Base-by-base conservation (phyloP, 441 rosid species). In the Euphorbia corollata region DNA sequence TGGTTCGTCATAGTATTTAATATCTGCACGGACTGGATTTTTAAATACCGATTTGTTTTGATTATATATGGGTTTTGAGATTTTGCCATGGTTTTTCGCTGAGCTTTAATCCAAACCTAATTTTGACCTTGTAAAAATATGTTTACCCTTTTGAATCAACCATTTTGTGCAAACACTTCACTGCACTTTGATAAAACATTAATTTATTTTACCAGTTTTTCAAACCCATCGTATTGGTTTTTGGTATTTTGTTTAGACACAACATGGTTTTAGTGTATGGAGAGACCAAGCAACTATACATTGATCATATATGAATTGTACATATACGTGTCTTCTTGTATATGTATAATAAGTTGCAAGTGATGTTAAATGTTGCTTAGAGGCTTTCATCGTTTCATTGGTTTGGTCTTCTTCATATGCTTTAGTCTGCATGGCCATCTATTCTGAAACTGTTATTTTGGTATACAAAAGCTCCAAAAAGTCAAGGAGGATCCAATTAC, bases 391-490 rank as follows among this genome's bases (percentile, higher is more conserved):
- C 16, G 43, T 63, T 18, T 27, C 67, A 39, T 60, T 75, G 65
- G 58, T 64, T 41, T 74, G 81, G 82, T 78, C 76, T 63, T 77
- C n/a, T 27, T 75, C 64, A 45, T 76, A 24, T 71, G 71, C 75
- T 63, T 20, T 65, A 74, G 70, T 74, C 57, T 61, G 71, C 67
- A 54, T 23, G 65, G 68, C 61, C 55, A 22, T 41, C 64, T 72
- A 58, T 82, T 78, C 91, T 90, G 75, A 90, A 86, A 74, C 71
- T 76, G 76, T 73, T 85, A 69, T 81, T 84, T 83, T 87, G 85
- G 82, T 86, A 76, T 78, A 55, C 63, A 71, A 85, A 92, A 90
- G 96, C 76, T 84, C 70, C 84, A 77, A 67, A 81, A 72, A 51
- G 81, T 78, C 56, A 71, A n/a, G 59, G 77, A 67, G 74, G 78